Percentiles rank a stretch among this genome's conserved stretches.
These are phyloP conservation scores for Fraxinus cuspidata DNA, from an alignment of 257 asterid species.

Conservation along the genomic window DNA sequence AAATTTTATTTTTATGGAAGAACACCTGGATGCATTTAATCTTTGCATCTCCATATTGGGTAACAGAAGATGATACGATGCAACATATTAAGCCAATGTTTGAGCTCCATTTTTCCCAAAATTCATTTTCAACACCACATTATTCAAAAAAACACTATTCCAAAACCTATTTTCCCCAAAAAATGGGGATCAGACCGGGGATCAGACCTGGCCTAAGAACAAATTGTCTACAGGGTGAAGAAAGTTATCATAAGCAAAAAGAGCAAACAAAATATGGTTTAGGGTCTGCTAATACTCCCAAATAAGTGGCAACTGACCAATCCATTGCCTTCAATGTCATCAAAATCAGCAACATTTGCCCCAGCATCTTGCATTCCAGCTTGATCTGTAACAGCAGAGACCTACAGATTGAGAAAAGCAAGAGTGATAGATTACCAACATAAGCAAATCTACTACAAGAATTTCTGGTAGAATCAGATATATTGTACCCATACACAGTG, in stretches of 20 bases:
- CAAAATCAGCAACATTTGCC: conserved; percentile 63
- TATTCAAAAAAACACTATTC: too few species aligned
- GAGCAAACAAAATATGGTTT: not conserved
- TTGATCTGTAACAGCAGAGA: conserved; percentile 68
- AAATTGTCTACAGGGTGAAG: not conserved
- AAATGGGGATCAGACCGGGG: too few species aligned
- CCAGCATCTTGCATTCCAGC: conserved; percentile 58
- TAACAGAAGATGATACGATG: not conserved
- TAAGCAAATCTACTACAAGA: conserved; percentile 12
- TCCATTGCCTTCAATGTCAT: conserved; percentile 62
- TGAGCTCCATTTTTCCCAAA: too few species aligned
- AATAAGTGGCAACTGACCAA: conserved; percentile 49
- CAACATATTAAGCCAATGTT: not conserved
- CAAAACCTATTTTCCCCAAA: too few species aligned
- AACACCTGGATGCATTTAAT: not conserved
- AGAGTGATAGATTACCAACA: not conserved
- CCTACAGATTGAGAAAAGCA: conserved; percentile 38
- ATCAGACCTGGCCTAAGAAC: too few species aligned
- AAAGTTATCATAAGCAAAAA: not conserved
- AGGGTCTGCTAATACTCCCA: not conserved
- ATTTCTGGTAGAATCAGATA: conserved; percentile 6
- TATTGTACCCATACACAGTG: not conserved
- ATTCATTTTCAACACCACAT: too few species aligned
- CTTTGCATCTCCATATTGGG: not conserved
- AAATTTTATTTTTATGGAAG: too few species aligned